Evolutionary conservation across 768 basidiomycete genomes (phyloP).

Genomic region (Stropharia rugosoannulata): DNA sequence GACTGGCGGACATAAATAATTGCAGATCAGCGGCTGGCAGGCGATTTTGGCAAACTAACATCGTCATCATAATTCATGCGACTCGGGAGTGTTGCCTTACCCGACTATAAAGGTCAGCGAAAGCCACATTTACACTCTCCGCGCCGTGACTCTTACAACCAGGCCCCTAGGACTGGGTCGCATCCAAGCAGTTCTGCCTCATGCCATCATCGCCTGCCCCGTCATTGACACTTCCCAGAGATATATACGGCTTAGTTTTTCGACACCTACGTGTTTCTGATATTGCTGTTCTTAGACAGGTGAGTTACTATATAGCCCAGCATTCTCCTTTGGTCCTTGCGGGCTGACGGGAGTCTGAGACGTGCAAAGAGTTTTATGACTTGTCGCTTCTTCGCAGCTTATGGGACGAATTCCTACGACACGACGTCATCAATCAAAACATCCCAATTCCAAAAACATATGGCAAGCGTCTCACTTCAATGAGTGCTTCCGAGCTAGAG

Average conservation of each 20-base stretch:
- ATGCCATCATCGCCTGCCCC: conserved; percentile 4
- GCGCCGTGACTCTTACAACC: too few species aligned
- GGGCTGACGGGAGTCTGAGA: conserved; percentile 28
- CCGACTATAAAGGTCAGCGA: too few species aligned
- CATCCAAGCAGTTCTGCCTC: neutral
- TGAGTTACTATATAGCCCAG: conserved; percentile 20
- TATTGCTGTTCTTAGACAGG: conserved; percentile 47
- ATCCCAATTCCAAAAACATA: conserved; percentile 47
- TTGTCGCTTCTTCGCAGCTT: conserved; percentile 47
- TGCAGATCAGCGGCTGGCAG: conserved; percentile 1
- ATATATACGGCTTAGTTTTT: conserved; percentile 47
- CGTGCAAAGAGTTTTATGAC: conserved; percentile 40
- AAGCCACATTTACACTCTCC: too few species aligned
- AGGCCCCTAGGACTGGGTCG: too few species aligned
- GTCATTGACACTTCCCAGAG: conserved; percentile 38
- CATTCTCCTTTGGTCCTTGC: neutral
- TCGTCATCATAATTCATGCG: conserved; percentile 3
- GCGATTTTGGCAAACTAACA: conserved; percentile 2
- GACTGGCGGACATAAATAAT: conserved; percentile 9
- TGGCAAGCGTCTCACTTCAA: conserved; percentile 26
- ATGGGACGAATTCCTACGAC: conserved; percentile 47
- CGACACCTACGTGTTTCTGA: conserved; percentile 37
- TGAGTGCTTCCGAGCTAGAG: conserved; percentile 48
- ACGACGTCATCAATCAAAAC: conserved; percentile 37
- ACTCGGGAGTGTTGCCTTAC: neutral